These are phyloP conservation scores for Thalia dealbata DNA, from an alignment of 176 grass and related monocot species.

Conservation along the genomic window DNA sequence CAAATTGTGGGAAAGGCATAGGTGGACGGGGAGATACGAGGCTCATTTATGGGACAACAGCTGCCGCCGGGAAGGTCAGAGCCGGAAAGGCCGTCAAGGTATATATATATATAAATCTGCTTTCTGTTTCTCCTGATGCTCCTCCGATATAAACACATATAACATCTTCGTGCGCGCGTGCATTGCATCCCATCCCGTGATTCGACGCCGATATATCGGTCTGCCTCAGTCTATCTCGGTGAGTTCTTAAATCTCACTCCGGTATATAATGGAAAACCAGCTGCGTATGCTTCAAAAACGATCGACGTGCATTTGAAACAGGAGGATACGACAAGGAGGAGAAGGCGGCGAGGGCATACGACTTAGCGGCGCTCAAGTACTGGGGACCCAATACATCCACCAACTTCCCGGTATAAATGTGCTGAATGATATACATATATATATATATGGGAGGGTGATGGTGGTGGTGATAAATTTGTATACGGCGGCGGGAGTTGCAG, in stretches of 20 bases:
- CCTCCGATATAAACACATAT: not conserved
- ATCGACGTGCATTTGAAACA: too few species aligned
- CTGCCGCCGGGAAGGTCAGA: constrained; percentile 92
- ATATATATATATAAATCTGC: too few species aligned
- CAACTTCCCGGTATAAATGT: constrained; percentile 60
- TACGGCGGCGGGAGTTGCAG: too few species aligned
- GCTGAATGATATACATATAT: not conserved
- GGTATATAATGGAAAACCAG: too few species aligned
- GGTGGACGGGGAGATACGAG: constrained; percentile 94
- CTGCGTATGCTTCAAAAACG: too few species aligned
- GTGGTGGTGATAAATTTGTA: too few species aligned
- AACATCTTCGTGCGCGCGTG: too few species aligned
- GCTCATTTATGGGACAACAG: constrained; percentile 99
- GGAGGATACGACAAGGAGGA: constrained; percentile 94
- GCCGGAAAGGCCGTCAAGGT: constrained; percentile 98
- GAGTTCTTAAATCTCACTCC: constrained; percentile 7
- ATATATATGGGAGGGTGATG: too few species aligned
- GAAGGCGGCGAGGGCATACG: constrained; percentile 82
- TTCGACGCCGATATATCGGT: not conserved
- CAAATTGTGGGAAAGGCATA: constrained; percentile 35
- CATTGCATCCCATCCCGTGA: constrained; percentile 4
- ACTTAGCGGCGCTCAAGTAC: constrained; percentile 78
- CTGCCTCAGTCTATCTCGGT: constrained; percentile 68
- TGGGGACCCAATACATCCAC: constrained; percentile 78
- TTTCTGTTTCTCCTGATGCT: too few species aligned